Base-by-base conservation (phyloP, 495 filamentous ascomycete genomes). In the Apodospora peruviana region DNA sequence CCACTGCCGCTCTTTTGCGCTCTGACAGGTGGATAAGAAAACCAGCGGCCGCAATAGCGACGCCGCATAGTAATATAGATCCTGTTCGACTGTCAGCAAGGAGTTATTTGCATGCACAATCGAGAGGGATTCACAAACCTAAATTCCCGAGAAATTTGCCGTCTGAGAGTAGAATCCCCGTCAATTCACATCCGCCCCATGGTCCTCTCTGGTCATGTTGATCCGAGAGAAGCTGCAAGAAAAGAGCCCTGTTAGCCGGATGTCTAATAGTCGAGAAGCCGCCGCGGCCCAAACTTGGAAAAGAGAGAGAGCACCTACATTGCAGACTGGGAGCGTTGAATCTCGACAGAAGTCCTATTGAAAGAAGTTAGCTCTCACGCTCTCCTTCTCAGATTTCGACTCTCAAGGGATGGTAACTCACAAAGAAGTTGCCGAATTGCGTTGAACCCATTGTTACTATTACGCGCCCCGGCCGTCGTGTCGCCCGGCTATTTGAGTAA, bases 271-370 rank as follows among this genome's bases (percentile, higher is more conserved):
- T n/a, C n/a, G n/a, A n/a, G n/a, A n/a, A n/a, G n/a, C n/a, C n/a
- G n/a, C n/a, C n/a, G n/a, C n/a, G n/a, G n/a, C n/a, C n/a, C n/a
- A 18, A 14, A 9, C 22, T 3, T 11, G 21, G 10, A 5, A 11
- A 21, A 21, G 17, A 35, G 18, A 42, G 17, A 38, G 42, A 12
- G 45, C 40, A 83, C 91, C 53, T 80, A 97, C 91, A 79, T 96
- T 96, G 81, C 91, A 96, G 55, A 95, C 81, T 53, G 93, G 93
- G 61, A 99, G 76, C 53, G 91, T 96, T 53, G 90, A 90, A 73
- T 96, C 89, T 59, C 87, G 86, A 82, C 93, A 99, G 66, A 99
- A 96, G 71, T 93, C 74, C 87, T 95, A 60, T 52, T 17, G 23
- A 42, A 7, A 52, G 45, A 4, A 8, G 56, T 68, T 50, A 66